Conservation (phyloP, 805 yeast genomes). For the Yamadazyma nakazawae region DNA sequence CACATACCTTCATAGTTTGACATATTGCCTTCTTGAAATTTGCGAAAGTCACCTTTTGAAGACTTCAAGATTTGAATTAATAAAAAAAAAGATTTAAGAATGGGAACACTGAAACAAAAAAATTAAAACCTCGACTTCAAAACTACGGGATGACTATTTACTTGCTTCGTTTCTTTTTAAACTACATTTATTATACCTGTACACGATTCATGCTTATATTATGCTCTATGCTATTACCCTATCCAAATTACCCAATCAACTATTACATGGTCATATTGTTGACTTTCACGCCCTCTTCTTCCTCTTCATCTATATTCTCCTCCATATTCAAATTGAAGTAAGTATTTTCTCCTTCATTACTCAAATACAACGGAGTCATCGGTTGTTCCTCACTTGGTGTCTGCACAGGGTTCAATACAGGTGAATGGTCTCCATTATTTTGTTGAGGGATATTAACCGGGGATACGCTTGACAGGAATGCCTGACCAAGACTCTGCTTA, state of each 20-base stretch:
- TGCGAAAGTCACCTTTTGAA: not conserved
- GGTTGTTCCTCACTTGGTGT: constrained; percentile 43
- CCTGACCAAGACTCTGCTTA: not conserved
- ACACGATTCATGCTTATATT: not conserved
- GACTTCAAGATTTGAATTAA: too few species aligned
- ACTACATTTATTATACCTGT: not conserved
- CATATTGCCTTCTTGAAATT: constrained; percentile 19
- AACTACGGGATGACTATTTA: too few species aligned
- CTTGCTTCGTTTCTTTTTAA: too few species aligned
- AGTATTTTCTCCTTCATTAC: constrained; percentile 3
- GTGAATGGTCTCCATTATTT: constrained; percentile 19
- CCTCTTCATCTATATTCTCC: constrained; percentile 10
- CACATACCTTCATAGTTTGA: constrained; percentile 46
- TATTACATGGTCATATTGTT: not conserved
- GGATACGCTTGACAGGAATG: constrained; percentile 1
- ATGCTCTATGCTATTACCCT: constrained; percentile 5
- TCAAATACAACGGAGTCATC: constrained; percentile 40
- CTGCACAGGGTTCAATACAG: constrained; percentile 38
- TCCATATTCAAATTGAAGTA: constrained; percentile 5
- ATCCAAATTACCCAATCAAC: not conserved
- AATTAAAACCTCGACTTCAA: too few species aligned
- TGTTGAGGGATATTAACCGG: constrained; percentile 9
- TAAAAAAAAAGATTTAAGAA: not conserved
- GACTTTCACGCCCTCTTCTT: constrained; percentile 7
- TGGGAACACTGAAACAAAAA: too few species aligned